Evolutionary conservation across 306 rosid genomes (phyloP), one percentile per base, ranked within the genome.

Genomic region (Benincasa hispida): DNA sequence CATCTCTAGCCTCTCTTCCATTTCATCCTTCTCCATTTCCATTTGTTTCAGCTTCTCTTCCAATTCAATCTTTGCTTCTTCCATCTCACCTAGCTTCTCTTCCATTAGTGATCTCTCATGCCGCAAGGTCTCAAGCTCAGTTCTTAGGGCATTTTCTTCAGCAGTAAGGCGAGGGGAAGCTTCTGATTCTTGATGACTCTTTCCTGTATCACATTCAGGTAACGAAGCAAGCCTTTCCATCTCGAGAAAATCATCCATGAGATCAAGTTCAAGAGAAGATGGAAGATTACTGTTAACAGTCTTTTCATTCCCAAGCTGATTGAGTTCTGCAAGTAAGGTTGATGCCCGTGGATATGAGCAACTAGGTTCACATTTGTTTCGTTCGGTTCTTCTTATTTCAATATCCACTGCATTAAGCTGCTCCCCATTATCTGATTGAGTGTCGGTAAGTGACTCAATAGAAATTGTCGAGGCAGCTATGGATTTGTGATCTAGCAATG

Each of bases 181-280:
- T 76, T 75, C 88, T 14, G 91, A 65, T 81, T 81, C 89, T 45
- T 54, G 81, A 68, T 32, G 80, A 82, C 68, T 13, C 79, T 76
- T 75, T 84, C 80, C 83, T 15, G 79, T 83, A 68, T 83, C 82
- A 12, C 84, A 37, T 51, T 87, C 91, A 2, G 90, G 89, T 83
- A 91, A 84, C 27, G 97, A 88, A 79, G 82, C 97, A 34, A 93
- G 91, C 78, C 87, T 84, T 74, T 93, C 98, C 98, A 93, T 93
- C 84, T 93, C 98, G 57, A 93, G 98, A 86, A 93, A 93, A 85
- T 93, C 98, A n/a, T 93, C 97, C 98, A 93, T 93, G 73, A 93
- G 85, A 83, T 87, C 89, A 57, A 88, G 84, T 80, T 89, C 86
- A 70, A 84, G 74, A 32, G 96, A 89, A 78, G 86, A 70, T 48